Conservation (phyloP, 2,329 filamentous ascomycete genomes). For the Phyllosticta capitalensis region DNA sequence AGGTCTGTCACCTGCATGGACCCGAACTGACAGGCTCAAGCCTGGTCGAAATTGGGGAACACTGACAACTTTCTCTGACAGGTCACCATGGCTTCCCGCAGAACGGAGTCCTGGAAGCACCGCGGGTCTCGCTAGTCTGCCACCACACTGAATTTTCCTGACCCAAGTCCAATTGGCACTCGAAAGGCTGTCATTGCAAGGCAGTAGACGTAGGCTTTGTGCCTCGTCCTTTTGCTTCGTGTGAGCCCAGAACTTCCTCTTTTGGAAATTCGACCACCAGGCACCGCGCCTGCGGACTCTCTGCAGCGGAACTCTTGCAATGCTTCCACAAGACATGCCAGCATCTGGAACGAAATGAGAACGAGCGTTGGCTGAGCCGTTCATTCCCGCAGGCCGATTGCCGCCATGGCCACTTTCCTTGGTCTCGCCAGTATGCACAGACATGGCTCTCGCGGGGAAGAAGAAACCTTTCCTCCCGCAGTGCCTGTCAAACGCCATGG, state of each 20-base stretch:
- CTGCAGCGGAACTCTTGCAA: neutral
- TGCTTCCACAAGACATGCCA: neutral
- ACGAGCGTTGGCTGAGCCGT: neutral
- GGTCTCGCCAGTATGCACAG: constrained; percentile 8
- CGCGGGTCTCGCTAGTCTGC: neutral
- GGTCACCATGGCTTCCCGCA: neutral
- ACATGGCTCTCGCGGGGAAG: neutral
- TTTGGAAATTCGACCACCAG: neutral
- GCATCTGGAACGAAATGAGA: constrained; percentile 1
- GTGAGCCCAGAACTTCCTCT: neutral
- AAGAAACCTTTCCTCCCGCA: constrained; percentile 2
- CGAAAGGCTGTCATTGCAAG: neutral
- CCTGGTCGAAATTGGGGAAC: neutral
- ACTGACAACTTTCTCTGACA: constrained; percentile 4
- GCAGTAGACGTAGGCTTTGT: neutral
- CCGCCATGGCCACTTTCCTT: neutral
- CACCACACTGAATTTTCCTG: neutral
- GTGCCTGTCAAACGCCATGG: constrained; percentile 4
- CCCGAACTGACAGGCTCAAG: neutral
- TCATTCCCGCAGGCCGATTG: constrained; percentile 8
- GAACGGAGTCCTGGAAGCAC: neutral
- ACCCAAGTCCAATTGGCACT: neutral
- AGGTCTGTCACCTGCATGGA: neutral
- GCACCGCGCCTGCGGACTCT: neutral
- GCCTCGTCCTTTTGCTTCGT: neutral